Evolutionary conservation across 441 rosid genomes (phyloP).

Genomic region (Metrosideros polymorpha): DNA sequence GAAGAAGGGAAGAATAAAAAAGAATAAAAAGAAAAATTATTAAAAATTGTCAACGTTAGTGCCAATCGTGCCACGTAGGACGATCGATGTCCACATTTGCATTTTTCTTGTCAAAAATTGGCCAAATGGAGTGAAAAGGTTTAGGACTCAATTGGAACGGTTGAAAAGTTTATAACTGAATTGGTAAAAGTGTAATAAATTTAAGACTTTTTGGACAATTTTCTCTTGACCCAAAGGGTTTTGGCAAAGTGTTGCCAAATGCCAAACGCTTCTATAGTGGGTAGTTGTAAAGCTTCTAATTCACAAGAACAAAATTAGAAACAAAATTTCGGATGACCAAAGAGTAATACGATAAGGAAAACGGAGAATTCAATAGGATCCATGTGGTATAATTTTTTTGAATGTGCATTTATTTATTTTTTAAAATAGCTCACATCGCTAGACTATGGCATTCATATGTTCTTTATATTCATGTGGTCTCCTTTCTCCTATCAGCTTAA

Average conservation of each 20-base stretch:
- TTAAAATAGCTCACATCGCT: background rate
- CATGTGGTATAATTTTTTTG: background rate
- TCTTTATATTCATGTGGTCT: background rate
- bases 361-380: background rate
- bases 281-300: background rate
- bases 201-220: too few relatives aligned
- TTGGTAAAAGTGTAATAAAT: too few relatives aligned
- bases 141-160: too few relatives aligned
- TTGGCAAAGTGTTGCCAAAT: too few relatives aligned
- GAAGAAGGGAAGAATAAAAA: too few relatives aligned
- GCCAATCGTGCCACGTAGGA: too few relatives aligned
- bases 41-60: too few relatives aligned
- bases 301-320: background rate
- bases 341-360: background rate
- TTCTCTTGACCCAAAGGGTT: background rate
- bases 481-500: background rate
- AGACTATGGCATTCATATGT: background rate
- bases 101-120: too few relatives aligned
- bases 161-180: too few relatives aligned
- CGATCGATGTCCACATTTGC: too few relatives aligned
- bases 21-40: too few relatives aligned
- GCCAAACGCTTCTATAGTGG: background rate
- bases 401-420: background rate
- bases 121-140: too few relatives aligned
- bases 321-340: background rate